Percentiles rank a stretch among this genome's conserved stretches.
Conservation (phyloP, 2,329 filamentous ascomycete genomes). For the Fusarium cicatricum region DNA sequence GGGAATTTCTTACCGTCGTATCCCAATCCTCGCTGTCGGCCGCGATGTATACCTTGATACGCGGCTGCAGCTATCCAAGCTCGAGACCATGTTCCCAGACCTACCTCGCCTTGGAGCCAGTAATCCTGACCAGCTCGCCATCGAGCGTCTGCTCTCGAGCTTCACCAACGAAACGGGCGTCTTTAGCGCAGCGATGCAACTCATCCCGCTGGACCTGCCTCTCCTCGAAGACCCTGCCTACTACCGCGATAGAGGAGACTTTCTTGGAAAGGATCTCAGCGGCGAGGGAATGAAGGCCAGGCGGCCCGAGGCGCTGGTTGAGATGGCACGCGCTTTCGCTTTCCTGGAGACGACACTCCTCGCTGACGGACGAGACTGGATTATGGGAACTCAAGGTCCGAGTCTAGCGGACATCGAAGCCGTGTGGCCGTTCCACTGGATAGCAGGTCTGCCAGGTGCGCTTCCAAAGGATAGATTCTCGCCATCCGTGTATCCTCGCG, state of each 20-base stretch:
- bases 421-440: conserved; percentile 74
- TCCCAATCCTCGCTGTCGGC: conserved; percentile 72
- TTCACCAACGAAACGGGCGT: conserved; percentile 65
- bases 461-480: conserved; percentile 63
- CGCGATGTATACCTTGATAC: conserved; percentile 75
- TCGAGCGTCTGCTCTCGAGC: conserved; percentile 64
- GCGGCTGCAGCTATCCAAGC: conserved; percentile 70
- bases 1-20: conserved; percentile 72
- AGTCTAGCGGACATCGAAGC: conserved; percentile 74
- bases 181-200: conserved; percentile 60
- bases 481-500: conserved; percentile 61
- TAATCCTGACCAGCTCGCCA: conserved; percentile 51
- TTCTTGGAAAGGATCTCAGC: conserved; percentile 43
- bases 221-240: conserved; percentile 66
- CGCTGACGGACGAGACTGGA: conserved; percentile 71
- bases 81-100: conserved; percentile 64
- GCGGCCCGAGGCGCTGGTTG: conserved; percentile 63
- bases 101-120: conserved; percentile 50
- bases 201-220: conserved; percentile 66
- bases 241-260: conserved; percentile 61
- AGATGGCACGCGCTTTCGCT: conserved; percentile 62
- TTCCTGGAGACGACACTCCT: conserved; percentile 70
- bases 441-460: conserved; percentile 62
- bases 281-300: conserved; percentile 36
- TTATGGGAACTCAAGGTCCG: conserved; percentile 61